These are phyloP conservation scores for Theileria equi DNA, from an alignment of 169 alveolate genomes.

Conservation along the genomic window DNA sequence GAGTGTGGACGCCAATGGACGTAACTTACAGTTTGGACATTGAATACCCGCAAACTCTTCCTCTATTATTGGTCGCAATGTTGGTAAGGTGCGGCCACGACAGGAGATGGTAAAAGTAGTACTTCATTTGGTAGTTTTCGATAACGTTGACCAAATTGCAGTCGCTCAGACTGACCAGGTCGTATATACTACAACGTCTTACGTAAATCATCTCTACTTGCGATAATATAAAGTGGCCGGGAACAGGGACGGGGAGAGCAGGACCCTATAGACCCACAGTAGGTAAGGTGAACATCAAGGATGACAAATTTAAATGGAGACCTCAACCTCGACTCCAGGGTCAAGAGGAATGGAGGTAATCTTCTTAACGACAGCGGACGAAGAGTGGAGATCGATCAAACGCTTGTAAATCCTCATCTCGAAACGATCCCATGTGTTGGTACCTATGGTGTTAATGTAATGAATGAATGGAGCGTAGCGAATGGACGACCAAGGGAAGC, in stretches of 20 bases:
- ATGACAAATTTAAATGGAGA: slow-evolving; percentile 79
- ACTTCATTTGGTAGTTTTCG: slow-evolving; percentile 92
- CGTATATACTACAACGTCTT: slow-evolving; percentile 70
- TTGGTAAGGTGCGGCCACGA: slow-evolving; percentile 91
- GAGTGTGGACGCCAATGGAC: too few species aligned
- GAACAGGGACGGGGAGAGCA: too few species aligned
- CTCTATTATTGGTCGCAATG: slow-evolving; percentile 59
- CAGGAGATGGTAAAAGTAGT: slow-evolving; percentile 91
- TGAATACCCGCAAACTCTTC: slow-evolving; percentile 74
- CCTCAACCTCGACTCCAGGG: slow-evolving; percentile 96
- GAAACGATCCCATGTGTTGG: slow-evolving; percentile 97
- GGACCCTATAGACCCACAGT: too few species aligned
- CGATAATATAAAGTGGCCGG: too few species aligned
- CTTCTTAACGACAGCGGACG: slow-evolving; percentile 93
- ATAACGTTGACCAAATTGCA: slow-evolving; percentile 73
- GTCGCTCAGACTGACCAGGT: slow-evolving; percentile 66
- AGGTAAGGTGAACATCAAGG: neutral
- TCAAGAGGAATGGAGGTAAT: slow-evolving; percentile 95
- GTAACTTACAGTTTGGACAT: slow-evolving; percentile 64
- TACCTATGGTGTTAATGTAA: slow-evolving; percentile 64
- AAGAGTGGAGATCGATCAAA: slow-evolving; percentile 93
- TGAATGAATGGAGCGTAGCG: neutral
- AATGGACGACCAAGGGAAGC: too few species aligned
- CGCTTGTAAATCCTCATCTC: slow-evolving; percentile 97
- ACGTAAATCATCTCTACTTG: slow-evolving; percentile 60